A percentile compares a stretch with the other conserved stretches of the same genome.
Evolutionary conservation across 495 filamentous ascomycete genomes (phyloP).

Genomic region (Corynascus novoguineensis): DNA sequence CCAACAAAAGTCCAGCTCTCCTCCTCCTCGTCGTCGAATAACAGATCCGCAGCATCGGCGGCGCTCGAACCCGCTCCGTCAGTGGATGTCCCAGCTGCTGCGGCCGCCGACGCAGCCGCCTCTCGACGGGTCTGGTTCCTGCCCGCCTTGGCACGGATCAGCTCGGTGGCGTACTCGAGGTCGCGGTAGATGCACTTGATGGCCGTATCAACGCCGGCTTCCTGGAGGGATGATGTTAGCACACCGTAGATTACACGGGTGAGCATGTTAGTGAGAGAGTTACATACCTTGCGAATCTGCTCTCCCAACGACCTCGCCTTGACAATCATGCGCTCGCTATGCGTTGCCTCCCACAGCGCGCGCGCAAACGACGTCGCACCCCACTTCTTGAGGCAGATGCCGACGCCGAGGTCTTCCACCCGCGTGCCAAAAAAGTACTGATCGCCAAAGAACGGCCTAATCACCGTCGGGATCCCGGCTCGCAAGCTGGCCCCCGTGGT

Average conservation of each 20-base stretch:
- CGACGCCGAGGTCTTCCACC: constrained; percentile 88
- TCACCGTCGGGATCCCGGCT: constrained; percentile 87
- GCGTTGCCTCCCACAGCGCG: constrained; percentile 87
- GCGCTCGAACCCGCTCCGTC: not conserved
- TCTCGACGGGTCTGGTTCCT: constrained; percentile 48
- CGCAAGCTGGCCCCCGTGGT: constrained; percentile 92
- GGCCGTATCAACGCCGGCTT: constrained; percentile 81
- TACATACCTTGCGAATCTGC: constrained; percentile 74
- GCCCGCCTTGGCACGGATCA: constrained; percentile 59
- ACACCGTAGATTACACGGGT: constrained; percentile 1
- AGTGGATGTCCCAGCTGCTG: not conserved
- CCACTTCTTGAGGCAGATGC: constrained; percentile 81
- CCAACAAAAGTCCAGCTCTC: constrained; percentile 50
- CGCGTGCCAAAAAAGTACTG: constrained; percentile 92
- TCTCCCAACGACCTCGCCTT: constrained; percentile 77
- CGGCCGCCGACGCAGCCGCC: not conserved
- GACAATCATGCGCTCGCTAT: constrained; percentile 80
- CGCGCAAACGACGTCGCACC: constrained; percentile 75
- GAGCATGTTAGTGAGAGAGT: not conserved
- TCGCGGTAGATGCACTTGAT: constrained; percentile 94
- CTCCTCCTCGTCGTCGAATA: constrained; percentile 36
- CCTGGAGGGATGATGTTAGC: constrained; percentile 45
- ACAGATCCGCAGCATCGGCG: constrained; percentile 6
- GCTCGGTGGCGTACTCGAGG: constrained; percentile 86
- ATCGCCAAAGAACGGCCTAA: constrained; percentile 96